These are phyloP conservation scores for Ogataea saltuana DNA, from an alignment of 805 yeast genomes.

Conservation along the genomic window DNA sequence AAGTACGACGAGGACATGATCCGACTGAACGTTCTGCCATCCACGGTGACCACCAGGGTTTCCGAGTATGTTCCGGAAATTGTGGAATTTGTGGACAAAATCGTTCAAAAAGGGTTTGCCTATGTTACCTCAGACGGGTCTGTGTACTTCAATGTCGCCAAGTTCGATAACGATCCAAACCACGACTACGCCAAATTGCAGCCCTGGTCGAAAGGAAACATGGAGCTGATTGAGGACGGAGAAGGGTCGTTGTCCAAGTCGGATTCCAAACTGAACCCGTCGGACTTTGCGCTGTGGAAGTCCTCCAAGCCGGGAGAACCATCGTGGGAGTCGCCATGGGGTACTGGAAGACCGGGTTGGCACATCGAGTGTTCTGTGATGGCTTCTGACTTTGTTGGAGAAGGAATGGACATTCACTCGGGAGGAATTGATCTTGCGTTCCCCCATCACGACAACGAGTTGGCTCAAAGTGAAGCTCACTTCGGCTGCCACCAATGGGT, in stretches of 20 bases:
- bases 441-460: constrained; percentile 98
- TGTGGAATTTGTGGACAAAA: constrained; percentile 70
- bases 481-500: constrained; percentile 93
- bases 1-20: constrained; percentile 86
- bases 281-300: constrained; percentile 97
- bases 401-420: constrained; percentile 87
- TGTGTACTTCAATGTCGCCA: constrained; percentile 90
- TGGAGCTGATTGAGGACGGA: constrained; percentile 86
- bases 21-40: constrained; percentile 77
- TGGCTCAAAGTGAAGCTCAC: constrained; percentile 95
- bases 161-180: constrained; percentile 67
- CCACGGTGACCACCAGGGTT: constrained; percentile 88
- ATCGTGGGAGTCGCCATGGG: constrained; percentile 95
- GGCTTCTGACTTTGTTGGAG: constrained; percentile 89
- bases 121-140: constrained; percentile 84
- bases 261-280: constrained; percentile 65
- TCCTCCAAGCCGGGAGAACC: constrained; percentile 97
- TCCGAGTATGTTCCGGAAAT: constrained; percentile 96
- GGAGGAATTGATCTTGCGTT: constrained; percentile 98
- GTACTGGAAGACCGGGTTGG: constrained; percentile 98
- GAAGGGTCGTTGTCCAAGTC: constrained; percentile 74
- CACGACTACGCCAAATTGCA: constrained; percentile 95
- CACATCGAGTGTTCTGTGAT: constrained; percentile 98
- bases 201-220: constrained; percentile 95
- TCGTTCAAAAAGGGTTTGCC: constrained; percentile 80